Evolutionary conservation across 129 eudicot species (phyloP), one percentile per base, ranked within the genome.

Genomic region (Lactuca saligna): DNA sequence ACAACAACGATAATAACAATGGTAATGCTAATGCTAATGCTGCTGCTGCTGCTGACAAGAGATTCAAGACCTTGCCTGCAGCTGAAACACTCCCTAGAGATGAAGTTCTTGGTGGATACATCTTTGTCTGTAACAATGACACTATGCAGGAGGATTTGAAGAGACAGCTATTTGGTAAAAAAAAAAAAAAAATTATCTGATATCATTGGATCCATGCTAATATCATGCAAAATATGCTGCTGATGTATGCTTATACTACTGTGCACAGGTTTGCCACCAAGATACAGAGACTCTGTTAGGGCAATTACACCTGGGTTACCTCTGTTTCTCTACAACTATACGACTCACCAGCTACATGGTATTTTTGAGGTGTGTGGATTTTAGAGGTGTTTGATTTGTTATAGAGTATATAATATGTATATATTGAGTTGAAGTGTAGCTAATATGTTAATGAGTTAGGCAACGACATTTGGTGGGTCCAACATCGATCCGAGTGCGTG

Each of bases 401-500:
- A 25, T 25, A 25, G 1, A 25, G 1, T 0, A 25, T 25, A 25
- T 25, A 25, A 25, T 25, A 25, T 25, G 1, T 20, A 25, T 25
- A 25, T 25, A 20, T 20, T 20, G 20, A 25, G 29, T 25, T 25
- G 29, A 25, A 25, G 29, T 25, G 29, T 25, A 25, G 2, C 29
- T 25, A 25, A 25, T 25, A 25, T 25, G 29, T 25, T 25, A 25
- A 25, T 25, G 29, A 25, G 29, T 25, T 25, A 94, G 99, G 99
- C 99, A 66, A 56, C 96, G 57, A 85, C 80, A 59, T 94, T 94
- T 80, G 99, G 99, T 67, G 99, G 99, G 69, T 89, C 99, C 51
- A 94, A 94, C 90, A 94, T 94, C 10, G 99, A 94, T 85, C 89
- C 99, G 33, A 89, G 96, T 81, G 99, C 99, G 63, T 94, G 99